Conservation (phyloP, 495 filamentous ascomycete genomes). For the Talaromyces stipitatus region DNA sequence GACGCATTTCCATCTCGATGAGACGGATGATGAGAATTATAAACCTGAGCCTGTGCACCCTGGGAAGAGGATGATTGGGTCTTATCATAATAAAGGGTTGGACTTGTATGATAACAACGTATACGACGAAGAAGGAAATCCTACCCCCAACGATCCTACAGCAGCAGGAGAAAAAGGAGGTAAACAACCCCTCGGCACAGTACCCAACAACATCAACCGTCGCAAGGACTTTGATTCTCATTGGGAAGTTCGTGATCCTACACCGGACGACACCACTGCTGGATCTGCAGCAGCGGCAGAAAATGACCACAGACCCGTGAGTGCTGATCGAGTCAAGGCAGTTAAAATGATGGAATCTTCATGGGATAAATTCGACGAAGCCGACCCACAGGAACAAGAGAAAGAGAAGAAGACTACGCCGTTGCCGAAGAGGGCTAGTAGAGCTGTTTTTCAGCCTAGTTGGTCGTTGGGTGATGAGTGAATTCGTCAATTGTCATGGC, state of each 20-base stretch:
- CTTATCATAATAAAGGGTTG: conserved; percentile 52
- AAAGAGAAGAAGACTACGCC: conserved; percentile 15
- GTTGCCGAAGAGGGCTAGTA: conserved; percentile 7
- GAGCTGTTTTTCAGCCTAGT: conserved; percentile 18
- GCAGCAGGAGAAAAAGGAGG: background rate
- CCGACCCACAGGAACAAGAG: conserved; percentile 49
- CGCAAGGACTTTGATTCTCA: conserved; percentile 67
- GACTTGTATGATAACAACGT: conserved; percentile 72
- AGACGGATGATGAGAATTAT: conserved; percentile 27
- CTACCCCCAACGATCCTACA: conserved; percentile 14
- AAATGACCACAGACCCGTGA: conserved; percentile 48
- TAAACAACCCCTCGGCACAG: conserved; percentile 41
- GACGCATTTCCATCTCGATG: conserved; percentile 67
- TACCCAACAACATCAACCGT: conserved; percentile 59
- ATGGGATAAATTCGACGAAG: conserved; percentile 54
- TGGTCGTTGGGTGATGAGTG: conserved; percentile 16
- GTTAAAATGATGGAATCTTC: conserved; percentile 58
- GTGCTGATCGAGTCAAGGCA: conserved; percentile 27
- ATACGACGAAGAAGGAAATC: conserved; percentile 45
- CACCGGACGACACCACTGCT: conserved; percentile 30
- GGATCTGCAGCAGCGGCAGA: conserved; percentile 21
- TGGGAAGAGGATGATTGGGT: conserved; percentile 28
- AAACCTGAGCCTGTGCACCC: conserved; percentile 6
- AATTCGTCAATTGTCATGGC: conserved; percentile 17
- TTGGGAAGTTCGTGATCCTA: conserved; percentile 60